These are phyloP conservation scores for Populus ilicifolia DNA, from an alignment of 345 rosid species.

Conservation along the genomic window DNA sequence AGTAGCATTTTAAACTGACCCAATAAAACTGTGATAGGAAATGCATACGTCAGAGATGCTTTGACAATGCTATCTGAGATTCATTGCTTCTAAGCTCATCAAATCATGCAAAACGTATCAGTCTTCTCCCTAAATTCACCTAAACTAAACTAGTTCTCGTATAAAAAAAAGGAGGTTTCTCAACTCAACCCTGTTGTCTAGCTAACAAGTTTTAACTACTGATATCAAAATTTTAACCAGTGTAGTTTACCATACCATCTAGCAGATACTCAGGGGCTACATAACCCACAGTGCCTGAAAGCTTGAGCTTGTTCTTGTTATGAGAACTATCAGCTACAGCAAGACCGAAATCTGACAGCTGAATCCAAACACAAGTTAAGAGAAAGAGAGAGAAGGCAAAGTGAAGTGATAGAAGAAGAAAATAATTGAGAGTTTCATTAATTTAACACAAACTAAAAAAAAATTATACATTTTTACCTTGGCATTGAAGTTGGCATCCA, in stretches of 20 bases:
- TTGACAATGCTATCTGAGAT: neutral
- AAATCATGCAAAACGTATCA: neutral
- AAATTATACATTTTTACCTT: slow-evolving; percentile 51
- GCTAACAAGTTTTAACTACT: neutral
- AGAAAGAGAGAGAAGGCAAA: neutral
- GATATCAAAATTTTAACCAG: neutral
- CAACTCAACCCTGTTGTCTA: neutral
- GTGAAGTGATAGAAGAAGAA: slow-evolving; percentile 1
- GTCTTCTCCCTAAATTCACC: neutral
- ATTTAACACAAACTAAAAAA: neutral
- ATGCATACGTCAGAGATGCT: neutral
- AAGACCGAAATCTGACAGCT: slow-evolving; percentile 97
- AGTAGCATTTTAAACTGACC: neutral
- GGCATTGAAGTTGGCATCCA: slow-evolving; percentile 84
- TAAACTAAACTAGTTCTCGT: neutral
- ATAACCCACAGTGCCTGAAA: slow-evolving; percentile 93
- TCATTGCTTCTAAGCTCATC: neutral
- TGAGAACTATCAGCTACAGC: slow-evolving; percentile 69
- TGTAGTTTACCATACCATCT: slow-evolving; percentile 53
- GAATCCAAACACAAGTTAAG: slow-evolving; percentile 20
- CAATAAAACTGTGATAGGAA: neutral
- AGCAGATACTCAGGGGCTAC: slow-evolving; percentile 93
- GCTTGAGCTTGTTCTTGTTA: slow-evolving; percentile 69
- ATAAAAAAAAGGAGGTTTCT: neutral
- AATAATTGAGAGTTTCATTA: neutral